These are phyloP conservation scores for Aspergillus eucalypticola DNA, from an alignment of 2,329 filamentous ascomycete genomes.

Conservation along the genomic window DNA sequence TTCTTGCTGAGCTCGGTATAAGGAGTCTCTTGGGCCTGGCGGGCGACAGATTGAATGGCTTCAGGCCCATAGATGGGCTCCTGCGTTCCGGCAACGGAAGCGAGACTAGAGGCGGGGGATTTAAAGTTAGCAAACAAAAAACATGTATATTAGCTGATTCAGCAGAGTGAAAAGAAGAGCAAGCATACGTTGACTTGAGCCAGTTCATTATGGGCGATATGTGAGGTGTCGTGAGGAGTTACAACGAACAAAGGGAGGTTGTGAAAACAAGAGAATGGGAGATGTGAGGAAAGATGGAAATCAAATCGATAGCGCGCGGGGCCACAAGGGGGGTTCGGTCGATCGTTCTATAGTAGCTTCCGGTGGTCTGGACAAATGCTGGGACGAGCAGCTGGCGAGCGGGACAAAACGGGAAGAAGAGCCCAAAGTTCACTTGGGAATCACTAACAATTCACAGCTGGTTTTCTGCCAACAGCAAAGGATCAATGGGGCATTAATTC, in stretches of 20 bases:
- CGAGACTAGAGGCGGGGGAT: conserved; percentile 47
- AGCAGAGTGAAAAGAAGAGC: conserved; percentile 8
- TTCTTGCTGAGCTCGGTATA: conserved; percentile 78
- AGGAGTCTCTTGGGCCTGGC: conserved; percentile 73
- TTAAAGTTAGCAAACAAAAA: conserved; percentile 57
- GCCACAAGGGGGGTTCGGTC: conserved; percentile 24
- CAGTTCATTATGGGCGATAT: conserved; percentile 76
- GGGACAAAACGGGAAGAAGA: not conserved
- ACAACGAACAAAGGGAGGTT: conserved; percentile 6
- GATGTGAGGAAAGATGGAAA: conserved; percentile 29
- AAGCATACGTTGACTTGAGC: conserved; percentile 82
- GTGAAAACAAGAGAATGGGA: conserved; percentile 17
- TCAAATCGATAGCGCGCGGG: conserved; percentile 40
- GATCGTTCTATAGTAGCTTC: conserved; percentile 17
- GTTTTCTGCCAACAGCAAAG: not conserved
- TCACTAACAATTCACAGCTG: not conserved
- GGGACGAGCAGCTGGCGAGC: not conserved
- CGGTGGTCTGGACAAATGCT: conserved; percentile 1
- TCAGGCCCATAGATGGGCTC: conserved; percentile 92
- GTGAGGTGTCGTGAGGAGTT: conserved; percentile 8
- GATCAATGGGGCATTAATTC: not conserved
- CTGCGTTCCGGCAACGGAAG: conserved; percentile 87
- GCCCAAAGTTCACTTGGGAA: not conserved
- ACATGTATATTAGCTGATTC: not conserved
- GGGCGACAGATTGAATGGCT: conserved; percentile 81